Percentiles rank a stretch among this genome's conserved stretches.
Evolutionary conservation across 345 rosid genomes (phyloP).

Genomic region (Gossypium longicalyx): DNA sequence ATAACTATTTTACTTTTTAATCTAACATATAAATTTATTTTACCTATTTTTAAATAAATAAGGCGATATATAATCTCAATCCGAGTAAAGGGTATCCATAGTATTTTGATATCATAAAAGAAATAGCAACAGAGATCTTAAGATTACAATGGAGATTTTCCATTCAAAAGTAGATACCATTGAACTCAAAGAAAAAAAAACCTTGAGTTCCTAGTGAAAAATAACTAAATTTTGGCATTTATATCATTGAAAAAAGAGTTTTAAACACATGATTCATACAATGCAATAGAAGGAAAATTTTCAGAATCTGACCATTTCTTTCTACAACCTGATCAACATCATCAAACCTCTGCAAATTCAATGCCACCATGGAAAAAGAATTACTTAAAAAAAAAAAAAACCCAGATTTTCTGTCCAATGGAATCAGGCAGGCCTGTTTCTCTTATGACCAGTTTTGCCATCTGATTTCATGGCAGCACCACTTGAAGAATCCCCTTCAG

Average conservation of each 20-base stretch:
- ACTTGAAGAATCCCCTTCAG: conserved; percentile 66
- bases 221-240: background rate
- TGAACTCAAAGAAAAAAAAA: no score
- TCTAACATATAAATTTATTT: no score
- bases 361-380: conserved; percentile 25
- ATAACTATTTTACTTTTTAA: no score
- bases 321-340: background rate
- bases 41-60: no score
- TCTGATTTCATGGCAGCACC: conserved; percentile 40
- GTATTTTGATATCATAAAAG: no score
- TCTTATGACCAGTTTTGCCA: conserved; percentile 43
- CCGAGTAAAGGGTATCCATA: no score
- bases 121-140: no score
- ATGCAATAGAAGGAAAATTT: conserved; percentile 17
- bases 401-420: background rate
- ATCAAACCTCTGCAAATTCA: no score
- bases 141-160: no score
- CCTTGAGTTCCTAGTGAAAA: background rate
- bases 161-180: no score
- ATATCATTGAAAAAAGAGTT: conserved; percentile 6
- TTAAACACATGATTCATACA: background rate
- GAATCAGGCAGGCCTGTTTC: conserved; percentile 46
- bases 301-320: conserved; percentile 30
- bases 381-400: background rate
- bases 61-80: no score